Evolutionary conservation across 2,329 filamentous ascomycete species (phyloP), one percentile per base, ranked within the genome.

Genomic region (Aaosphaeria pasadenensis): DNA sequence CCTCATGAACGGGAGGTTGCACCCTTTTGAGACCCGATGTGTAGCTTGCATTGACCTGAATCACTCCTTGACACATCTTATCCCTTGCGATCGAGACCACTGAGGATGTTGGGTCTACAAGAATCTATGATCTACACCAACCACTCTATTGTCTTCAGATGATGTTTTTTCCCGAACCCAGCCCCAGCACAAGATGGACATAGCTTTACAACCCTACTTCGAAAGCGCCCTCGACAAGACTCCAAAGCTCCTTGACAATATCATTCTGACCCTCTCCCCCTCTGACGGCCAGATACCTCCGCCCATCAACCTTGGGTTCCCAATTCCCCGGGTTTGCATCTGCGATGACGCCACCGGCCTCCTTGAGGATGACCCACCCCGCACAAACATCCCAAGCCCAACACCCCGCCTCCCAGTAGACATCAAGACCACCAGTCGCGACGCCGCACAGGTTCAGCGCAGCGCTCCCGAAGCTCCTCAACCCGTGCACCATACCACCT

Each of bases 331-430:
- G 84, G 64, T 91, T 91, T 4, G 84, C 87, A 63, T 86, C 79
- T 6, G 80, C 86, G 75, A 92, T 82, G 44, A 82, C 74, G 0
- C 88, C 88, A 0, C 88, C 89, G 0, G 88, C 86, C 74, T 92
- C 88, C 30, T 74, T 73, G 29, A 92, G 72, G 51, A 92, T 85
- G 49, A 85, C 83, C 88, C 88, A 91, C 0, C 85, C 88, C 5
- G 89, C 89, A 63, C 86, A 89, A 2, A 92, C 88, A 66, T 92
- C 88, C 88, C 88, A 92, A 1, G 88, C 87, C 81, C 87, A 92
- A 69, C 87, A 90, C 0, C 89, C 88, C 35, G 86, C 87, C 71
- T 92, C 88, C 88, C 88, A 92, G 66, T 89, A 92, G 24, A 83
- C 60, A 65, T 92, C 88, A 29, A 89, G 58, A 66, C 84, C 79